Evolutionary conservation across 169 alveolate genomes (phyloP).

Genomic region (Eimeria praecox): DNA sequence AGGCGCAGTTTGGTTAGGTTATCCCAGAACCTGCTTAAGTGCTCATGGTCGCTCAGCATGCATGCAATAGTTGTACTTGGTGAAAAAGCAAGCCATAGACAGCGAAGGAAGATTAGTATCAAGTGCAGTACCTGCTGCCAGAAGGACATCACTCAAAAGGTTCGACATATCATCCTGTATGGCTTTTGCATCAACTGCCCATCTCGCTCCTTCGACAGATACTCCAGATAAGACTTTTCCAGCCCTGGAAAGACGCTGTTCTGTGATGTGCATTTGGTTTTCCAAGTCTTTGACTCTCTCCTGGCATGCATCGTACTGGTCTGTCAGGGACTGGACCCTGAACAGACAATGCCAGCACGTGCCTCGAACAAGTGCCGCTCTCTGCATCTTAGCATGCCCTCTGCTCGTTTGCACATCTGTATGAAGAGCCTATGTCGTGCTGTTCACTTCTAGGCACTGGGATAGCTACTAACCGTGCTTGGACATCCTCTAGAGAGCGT

Average conservation of each 20-base stretch:
- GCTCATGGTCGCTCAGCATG: background rate
- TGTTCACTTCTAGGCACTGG: background rate
- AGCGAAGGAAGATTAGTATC: background rate
- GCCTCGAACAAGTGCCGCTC: background rate
- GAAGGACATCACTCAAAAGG: constrained; percentile 38
- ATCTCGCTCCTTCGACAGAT: constrained; percentile 65
- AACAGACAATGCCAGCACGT: background rate
- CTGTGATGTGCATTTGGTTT: constrained; percentile 52
- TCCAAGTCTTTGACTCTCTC: constrained; percentile 61
- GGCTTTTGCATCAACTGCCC: constrained; percentile 51
- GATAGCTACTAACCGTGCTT: constrained; percentile 28
- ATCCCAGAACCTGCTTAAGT: too few relatives aligned
- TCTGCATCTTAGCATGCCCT: background rate
- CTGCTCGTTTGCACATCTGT: background rate
- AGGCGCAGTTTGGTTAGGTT: background rate
- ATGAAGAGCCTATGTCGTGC: background rate
- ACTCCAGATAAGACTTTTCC: constrained; percentile 59
- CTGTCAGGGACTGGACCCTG: constrained; percentile 70
- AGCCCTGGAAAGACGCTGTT: constrained; percentile 58
- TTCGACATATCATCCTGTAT: constrained; percentile 56
- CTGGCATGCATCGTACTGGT: constrained; percentile 47
- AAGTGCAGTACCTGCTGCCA: constrained; percentile 42
- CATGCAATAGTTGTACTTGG: background rate
- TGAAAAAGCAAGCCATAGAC: background rate
- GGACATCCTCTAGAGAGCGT: constrained; percentile 58